Base-by-base conservation (phyloP, 768 basidiomycete species). In the Tricholomella constricta region DNA sequence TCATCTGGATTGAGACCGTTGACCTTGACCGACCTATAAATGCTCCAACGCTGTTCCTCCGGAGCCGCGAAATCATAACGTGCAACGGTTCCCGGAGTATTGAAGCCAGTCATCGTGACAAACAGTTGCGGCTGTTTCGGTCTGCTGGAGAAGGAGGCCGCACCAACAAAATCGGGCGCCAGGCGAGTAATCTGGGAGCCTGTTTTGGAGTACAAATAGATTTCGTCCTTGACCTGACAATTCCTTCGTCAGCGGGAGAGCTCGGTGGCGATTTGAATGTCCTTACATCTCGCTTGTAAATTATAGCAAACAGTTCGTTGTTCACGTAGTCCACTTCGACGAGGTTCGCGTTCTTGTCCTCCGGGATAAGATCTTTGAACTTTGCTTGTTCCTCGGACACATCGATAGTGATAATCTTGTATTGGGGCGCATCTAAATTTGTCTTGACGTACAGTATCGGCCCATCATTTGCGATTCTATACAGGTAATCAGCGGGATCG, bases 251-350 rank as follows among this genome's bases (percentile, higher is more conserved):
- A 62, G 40, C 12, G 26, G 26, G 17, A 41, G 32, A 19, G 27
- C 42, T 19, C 3, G 35, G 50, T 35, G 10, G 19, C 10, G 35
- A 45, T 32, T 45, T 35, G 43, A 19, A 37, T 11, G 44, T 38
- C 65, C 84, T 55, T 61, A 87, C 91, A 61, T 93, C 88, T 47
- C 82, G 79, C 60, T 88, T 86, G 75, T 90, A 91, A 36, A 79
- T 69, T 15, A 86, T 64, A 7, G 77, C 79, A 49, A 92, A 75
- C 38, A 79, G 76, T 62, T 86, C 78, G n/a, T 72, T 65, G 48
- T 78, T 77, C 20, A 89, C 72, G 42, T 66, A 64, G 17, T 77
- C 67, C 44, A 73, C 65, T 26, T 76, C 71, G n/a, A 76, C 77
- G 25, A 93, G 74, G 55, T 77, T 78, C 9, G 88, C 86, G 41